Conservation (phyloP, 768 basidiomycete species). For the Russula olivacea region DNA sequence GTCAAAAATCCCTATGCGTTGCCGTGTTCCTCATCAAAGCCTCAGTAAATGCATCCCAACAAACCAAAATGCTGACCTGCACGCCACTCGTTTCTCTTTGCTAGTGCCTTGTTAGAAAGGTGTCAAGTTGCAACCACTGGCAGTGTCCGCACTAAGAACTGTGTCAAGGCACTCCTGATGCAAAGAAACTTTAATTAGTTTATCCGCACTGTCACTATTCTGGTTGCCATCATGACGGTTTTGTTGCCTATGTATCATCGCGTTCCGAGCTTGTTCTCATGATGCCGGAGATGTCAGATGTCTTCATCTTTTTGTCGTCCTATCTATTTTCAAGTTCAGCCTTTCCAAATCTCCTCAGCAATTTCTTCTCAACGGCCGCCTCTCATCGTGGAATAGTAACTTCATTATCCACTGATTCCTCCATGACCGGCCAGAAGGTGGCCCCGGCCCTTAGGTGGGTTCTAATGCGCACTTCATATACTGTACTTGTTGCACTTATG, state of each 20-base stretch:
- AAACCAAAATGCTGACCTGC: neutral
- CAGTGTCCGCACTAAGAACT: neutral
- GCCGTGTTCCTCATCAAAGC: neutral
- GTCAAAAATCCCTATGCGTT: neutral
- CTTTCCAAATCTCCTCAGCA: neutral
- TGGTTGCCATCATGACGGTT: neutral
- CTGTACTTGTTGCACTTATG: too few species aligned
- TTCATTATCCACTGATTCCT: neutral
- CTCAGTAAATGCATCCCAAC: neutral
- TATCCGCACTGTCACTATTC: neutral
- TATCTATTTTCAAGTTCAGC: neutral
- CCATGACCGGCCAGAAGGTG: neutral
- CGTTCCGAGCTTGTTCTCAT: neutral
- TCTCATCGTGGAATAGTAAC: neutral
- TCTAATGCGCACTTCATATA: neutral
- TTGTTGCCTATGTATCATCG: neutral
- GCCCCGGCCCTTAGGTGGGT: too few species aligned
- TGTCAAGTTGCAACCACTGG: neutral
- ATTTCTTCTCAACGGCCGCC: neutral
- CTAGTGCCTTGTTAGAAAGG: neutral
- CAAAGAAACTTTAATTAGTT: neutral
- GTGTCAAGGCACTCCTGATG: too few species aligned
- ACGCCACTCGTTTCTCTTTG: neutral
- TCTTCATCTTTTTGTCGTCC: neutral
- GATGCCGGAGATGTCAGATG: neutral